These are phyloP conservation scores for Peronosclerospora sorghi DNA, from an alignment of 352 stramenopile species.

Conservation along the genomic window DNA sequence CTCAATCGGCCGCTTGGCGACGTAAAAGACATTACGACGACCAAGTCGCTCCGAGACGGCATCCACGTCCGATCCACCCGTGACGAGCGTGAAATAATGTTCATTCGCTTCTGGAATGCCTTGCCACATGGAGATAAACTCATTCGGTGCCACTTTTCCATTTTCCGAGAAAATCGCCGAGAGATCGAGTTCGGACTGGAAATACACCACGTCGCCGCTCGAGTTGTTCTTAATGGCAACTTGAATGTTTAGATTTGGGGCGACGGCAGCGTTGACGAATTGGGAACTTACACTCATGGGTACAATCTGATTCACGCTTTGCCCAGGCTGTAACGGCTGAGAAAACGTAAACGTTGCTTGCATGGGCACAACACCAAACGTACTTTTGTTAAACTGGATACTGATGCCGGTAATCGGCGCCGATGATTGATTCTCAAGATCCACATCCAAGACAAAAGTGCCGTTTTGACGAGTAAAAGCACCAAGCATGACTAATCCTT, in stretches of 20 bases:
- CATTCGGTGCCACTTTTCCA: constrained; percentile 83
- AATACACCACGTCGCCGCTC: constrained; percentile 91
- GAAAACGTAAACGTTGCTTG: constrained; percentile 85
- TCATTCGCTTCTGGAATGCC: constrained; percentile 92
- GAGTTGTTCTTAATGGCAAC: constrained; percentile 96
- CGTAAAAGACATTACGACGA: constrained; percentile 89
- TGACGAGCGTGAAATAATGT: constrained; percentile 85
- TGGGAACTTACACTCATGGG: constrained; percentile 71
- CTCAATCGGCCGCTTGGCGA: constrained; percentile 89
- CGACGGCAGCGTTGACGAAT: constrained; percentile 63
- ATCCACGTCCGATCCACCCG: constrained; percentile 58
- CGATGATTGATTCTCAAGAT: constrained; percentile 84
- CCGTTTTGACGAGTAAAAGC: constrained; percentile 47
- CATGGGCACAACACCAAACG: constrained; percentile 90
- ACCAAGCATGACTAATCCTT: constrained; percentile 86
- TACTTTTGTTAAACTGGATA: constrained; percentile 98
- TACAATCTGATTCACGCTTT: constrained; percentile 62
- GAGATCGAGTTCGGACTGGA: constrained; percentile 89
- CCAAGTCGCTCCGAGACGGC: constrained; percentile 82
- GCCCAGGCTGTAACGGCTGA: constrained; percentile 50
- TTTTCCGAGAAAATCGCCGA: constrained; percentile 81
- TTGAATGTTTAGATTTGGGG: constrained; percentile 83
- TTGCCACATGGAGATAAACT: constrained; percentile 94
- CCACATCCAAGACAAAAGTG: constrained; percentile 63
- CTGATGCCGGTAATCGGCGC: constrained; percentile 84